Base-by-base conservation (phyloP, 208 protist genomes). In the Leishmania arabica region DNA sequence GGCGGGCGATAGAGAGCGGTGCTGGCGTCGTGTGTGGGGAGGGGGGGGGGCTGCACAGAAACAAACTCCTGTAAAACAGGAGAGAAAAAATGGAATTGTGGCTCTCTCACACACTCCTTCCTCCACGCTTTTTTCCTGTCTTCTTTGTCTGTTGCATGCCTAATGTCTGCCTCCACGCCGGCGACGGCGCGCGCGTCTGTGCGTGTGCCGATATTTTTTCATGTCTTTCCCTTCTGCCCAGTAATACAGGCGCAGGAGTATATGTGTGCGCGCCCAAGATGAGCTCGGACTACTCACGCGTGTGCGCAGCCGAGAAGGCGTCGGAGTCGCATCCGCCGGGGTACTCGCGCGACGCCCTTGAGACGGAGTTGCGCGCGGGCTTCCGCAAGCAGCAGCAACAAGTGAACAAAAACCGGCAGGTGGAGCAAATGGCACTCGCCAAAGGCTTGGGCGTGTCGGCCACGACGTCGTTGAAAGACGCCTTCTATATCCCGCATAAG, bases 381-480 rank as follows among this genome's bases (percentile, higher is more conserved):
- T 95, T 97, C 84, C 90, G 87, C 1, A 75, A 84, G 37, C 73
- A 88, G 24, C 88, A 92, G 73, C 92, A 93, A 72, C 72, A 49
- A 3, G 42, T 86, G 24, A 71, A 82, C 19, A 86, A 83, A 27
- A 79, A 89, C 40, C 83, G 79, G 0, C 89, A 94, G 65, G 82
- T 97, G 40, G 82, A 94, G 31, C 82, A 91, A 6, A 73, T 95
- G 8, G 84, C 91, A 13, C 85, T 97, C 47, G 94, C 92, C 24
- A 93, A 90, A 75, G 94, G 94, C 27, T 83, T 97, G 27, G 94
- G 94, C 65, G 74, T 75, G 27, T 66, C 56, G 1, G 94, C 94
- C 2, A 85, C 92, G 54, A 53, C 78, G 60, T 93, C 89, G 17
- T 81, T 97, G 34, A 80, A 86, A 17, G 82, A 86, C 0, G 91